Evolutionary conservation across 1,284 basidiomycete genomes (phyloP), one percentile per base, ranked within the genome.

Genomic region (Macrocybe sp.): DNA sequence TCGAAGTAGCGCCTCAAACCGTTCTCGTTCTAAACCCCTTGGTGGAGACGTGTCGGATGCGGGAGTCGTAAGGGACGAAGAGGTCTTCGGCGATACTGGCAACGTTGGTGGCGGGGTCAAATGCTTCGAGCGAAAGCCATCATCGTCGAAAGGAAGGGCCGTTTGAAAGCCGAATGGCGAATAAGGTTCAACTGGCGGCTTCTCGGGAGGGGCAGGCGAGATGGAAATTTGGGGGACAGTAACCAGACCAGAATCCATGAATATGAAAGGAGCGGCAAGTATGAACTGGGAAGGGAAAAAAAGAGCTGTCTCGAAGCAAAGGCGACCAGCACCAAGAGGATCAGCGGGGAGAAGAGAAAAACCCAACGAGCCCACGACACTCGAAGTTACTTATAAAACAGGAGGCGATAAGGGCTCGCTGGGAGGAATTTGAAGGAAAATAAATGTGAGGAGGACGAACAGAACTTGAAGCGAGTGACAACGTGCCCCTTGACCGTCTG

Each of bases 171-270:
- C 22, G 59, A 84, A 83, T 3, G 83, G 83, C 46, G 83, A 85
- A 62, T 70, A 78, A 6, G 81, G 79, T 61, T 84, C 81, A 37
- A 66, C 57, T 16, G 59, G 44, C 37, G 65, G 64, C 47, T 75
- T 74, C 55, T 77, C 69, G 32, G 76, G 76, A 7, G 81, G 78
- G 48, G 84, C 78, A 38, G 73, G 76, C 29, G 82, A 87, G 59
- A 89, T 79, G 55, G 73, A 74, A 57, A 89, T 88, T 53, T 74
- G 69, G 54, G 85, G 83, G 55, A 86, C 65, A 52, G 74, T 65
- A 47, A 72, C 66, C 55, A 65, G 57, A 51, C 67, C 59, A 55
- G 65, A 67, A 59, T 70, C 66, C 78, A 83, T 81, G 52, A 55
- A 54, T 56, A 58, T 60, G 56, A 31, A 37, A 35, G 10, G 30